These are phyloP conservation scores for Rhododendron henanense DNA, from an alignment of 148 eudicot genomes.

Conservation along the genomic window DNA sequence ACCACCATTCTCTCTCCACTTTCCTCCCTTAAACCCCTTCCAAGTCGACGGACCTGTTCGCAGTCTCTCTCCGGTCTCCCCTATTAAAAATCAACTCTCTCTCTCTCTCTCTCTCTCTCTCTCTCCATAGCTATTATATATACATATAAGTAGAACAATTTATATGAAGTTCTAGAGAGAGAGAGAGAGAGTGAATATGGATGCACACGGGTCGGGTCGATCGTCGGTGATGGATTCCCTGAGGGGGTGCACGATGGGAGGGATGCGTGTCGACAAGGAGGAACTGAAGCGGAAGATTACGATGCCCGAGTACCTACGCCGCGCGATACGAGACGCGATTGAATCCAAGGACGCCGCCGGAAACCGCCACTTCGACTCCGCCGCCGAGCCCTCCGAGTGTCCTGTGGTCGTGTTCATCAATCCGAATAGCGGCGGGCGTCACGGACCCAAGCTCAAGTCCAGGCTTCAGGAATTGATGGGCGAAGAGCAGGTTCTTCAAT, in stretches of 20 bases:
- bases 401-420: slow-evolving; percentile 78
- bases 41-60: neutral
- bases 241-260: slow-evolving; percentile 49
- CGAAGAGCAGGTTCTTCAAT: slow-evolving; percentile 59
- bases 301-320: slow-evolving; percentile 60
- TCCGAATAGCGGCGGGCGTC: slow-evolving; percentile 78
- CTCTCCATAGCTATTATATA: too few species aligned
- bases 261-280: slow-evolving; percentile 43
- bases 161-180: neutral
- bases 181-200: neutral
- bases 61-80: neutral
- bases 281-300: slow-evolving; percentile 40
- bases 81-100: neutral
- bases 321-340: slow-evolving; percentile 61
- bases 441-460: slow-evolving; percentile 58
- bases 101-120: neutral
- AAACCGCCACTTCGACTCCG: slow-evolving; percentile 13
- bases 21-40: neutral
- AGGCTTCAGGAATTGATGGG: slow-evolving; percentile 71
- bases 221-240: slow-evolving; percentile 70
- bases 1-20: neutral
- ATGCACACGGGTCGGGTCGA: slow-evolving; percentile 40
- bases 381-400: slow-evolving; percentile 27
- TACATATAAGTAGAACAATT: neutral
- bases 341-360: slow-evolving; percentile 25